These are phyloP conservation scores for Triticum turgidum DNA, from an alignment of 176 grass and related monocot genomes.

Conservation along the genomic window DNA sequence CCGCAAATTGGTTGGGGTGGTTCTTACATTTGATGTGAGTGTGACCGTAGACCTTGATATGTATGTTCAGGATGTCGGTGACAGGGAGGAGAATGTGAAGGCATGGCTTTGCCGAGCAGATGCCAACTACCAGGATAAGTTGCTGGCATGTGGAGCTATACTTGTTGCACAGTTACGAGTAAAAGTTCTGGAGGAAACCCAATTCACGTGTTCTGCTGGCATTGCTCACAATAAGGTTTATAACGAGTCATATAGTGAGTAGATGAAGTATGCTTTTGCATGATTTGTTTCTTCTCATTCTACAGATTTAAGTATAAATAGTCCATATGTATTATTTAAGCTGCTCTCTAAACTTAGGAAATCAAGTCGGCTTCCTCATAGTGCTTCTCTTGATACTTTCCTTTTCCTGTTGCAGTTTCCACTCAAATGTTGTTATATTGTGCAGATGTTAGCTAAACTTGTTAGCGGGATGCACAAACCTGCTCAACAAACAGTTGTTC, in stretches of 20 bases:
- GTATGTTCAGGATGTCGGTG: conserved; percentile 41
- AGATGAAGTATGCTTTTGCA: conserved; percentile 6
- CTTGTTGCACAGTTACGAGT: conserved; percentile 80
- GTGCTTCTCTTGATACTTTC: conserved; percentile 12
- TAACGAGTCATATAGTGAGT: conserved; percentile 32
- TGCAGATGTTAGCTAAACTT: conserved; percentile 95
- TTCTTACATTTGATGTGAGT: not conserved
- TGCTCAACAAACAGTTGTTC: conserved; percentile 93
- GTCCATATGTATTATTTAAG: not conserved
- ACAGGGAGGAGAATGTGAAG: conserved; percentile 61
- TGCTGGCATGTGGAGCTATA: conserved; percentile 81
- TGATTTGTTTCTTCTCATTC: not conserved
- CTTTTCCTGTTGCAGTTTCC: conserved; percentile 20
- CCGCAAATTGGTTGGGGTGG: not conserved
- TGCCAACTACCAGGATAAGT: conserved; percentile 70
- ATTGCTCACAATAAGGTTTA: conserved; percentile 97
- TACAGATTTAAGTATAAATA: not conserved
- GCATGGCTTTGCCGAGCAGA: conserved; percentile 64
- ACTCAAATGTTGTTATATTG: conserved; percentile 33
- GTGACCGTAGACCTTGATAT: conserved; percentile 1
- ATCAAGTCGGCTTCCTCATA: not conserved
- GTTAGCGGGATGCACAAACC: conserved; percentile 93
- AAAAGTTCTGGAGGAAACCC: conserved; percentile 74
- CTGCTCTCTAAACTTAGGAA: not conserved
- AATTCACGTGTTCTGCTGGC: conserved; percentile 91